Conservation (phyloP, 139 green algal genomes). For the Coelastrella sp. region DNA sequence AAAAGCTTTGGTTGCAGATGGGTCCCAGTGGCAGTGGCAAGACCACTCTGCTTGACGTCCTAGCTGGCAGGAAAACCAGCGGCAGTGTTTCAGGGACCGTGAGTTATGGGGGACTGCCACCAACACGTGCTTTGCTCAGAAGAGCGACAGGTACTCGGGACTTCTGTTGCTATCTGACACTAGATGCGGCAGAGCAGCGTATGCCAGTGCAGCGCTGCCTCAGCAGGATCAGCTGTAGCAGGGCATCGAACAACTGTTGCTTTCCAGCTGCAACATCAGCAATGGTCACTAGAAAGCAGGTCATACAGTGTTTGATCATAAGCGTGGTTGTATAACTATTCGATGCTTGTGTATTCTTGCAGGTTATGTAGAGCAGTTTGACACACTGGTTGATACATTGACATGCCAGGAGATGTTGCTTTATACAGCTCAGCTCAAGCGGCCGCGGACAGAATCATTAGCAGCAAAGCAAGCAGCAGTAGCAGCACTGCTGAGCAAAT, state of each 20-base stretch:
- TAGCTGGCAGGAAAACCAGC: conserved; percentile 75
- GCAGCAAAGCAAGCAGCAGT: conserved; percentile 70
- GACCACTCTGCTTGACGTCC: conserved; percentile 77
- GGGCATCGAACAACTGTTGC: neutral
- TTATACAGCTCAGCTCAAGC: conserved; percentile 89
- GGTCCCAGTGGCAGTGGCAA: conserved; percentile 83
- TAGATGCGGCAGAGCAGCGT: no score
- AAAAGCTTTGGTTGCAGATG: conserved; percentile 70
- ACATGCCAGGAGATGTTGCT: conserved; percentile 83
- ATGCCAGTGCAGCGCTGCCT: no score
- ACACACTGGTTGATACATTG: conserved; percentile 68
- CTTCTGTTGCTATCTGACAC: no score
- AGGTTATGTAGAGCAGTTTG: conserved; percentile 85
- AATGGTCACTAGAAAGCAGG: no score
- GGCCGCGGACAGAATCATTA: conserved; percentile 53
- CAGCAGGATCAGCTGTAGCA: neutral
- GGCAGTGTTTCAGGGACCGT: conserved; percentile 66
- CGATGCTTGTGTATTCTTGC: neutral
- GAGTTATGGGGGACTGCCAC: conserved; percentile 60
- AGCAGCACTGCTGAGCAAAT: conserved; percentile 61
- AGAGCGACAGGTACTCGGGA: conserved; percentile 73
- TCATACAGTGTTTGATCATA: neutral
- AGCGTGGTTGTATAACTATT: neutral
- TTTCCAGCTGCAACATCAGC: neutral
- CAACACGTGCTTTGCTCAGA: conserved; percentile 70